These are phyloP conservation scores for Gynostemma pentaphyllum DNA, from an alignment of 306 rosid genomes.

Conservation along the genomic window DNA sequence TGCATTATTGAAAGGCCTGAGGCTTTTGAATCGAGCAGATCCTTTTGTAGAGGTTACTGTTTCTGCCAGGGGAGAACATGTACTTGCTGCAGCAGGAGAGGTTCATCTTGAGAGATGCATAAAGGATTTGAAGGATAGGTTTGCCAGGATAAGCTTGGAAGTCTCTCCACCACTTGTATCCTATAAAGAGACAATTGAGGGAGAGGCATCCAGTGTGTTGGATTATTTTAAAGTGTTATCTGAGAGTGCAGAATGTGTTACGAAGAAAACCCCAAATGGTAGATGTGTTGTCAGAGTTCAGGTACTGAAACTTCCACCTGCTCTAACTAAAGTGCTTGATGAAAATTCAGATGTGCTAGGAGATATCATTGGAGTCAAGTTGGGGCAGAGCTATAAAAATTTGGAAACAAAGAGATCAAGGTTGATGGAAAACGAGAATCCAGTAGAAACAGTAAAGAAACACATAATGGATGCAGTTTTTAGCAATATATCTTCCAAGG, in stretches of 20 bases:
- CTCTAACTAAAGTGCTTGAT: conserved; percentile 62
- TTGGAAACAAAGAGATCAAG: conserved; percentile 33
- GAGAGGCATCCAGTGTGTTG: conserved; percentile 37
- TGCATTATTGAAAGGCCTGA: conserved; percentile 58
- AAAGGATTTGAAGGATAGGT: conserved; percentile 82
- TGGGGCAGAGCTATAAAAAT: conserved; percentile 32
- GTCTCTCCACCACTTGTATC: conserved; percentile 83
- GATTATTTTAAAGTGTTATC: conserved; percentile 46
- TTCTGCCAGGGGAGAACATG: conserved; percentile 76
- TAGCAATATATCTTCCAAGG: conserved; percentile 32
- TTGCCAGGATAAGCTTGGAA: conserved; percentile 69
- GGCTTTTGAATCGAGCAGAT: conserved; percentile 81
- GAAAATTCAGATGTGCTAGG: conserved; percentile 61
- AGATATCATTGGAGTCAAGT: conserved; percentile 43
- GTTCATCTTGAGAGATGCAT: conserved; percentile 90
- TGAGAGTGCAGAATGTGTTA: conserved; percentile 45
- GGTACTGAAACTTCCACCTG: conserved; percentile 60
- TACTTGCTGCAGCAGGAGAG: conserved; percentile 85
- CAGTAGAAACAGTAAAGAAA: conserved; percentile 38
- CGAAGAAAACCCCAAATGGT: conserved; percentile 64
- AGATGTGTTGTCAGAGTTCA: conserved; percentile 63
- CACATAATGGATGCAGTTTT: conserved; percentile 61
- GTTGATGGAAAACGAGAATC: conserved; percentile 27
- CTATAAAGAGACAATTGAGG: conserved; percentile 75
- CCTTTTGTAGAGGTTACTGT: conserved; percentile 83